Base-by-base conservation (phyloP, 2,329 filamentous ascomycete species). In the Byssochlamys sp. region DNA sequence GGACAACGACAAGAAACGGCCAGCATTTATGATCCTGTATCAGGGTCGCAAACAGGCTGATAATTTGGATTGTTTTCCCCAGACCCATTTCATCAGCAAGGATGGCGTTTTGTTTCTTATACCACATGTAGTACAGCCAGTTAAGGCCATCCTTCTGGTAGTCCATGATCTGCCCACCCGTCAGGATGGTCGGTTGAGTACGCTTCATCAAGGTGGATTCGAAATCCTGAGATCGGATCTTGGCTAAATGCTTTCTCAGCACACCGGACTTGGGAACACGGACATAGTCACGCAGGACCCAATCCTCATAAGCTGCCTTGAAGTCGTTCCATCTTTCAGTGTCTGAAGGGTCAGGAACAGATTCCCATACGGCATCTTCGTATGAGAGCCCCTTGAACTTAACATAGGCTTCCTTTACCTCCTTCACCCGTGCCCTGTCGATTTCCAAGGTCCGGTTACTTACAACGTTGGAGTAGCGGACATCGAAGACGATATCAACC, bases 61-160 rank as follows among this genome's bases (percentile, higher is more conserved):
- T 88, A 55, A 96, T 85, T 70, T 99, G 94, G 31, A 99, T 90
- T 0, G 94, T 99, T 77, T 99, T 99, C 31, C 94, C 94, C 1
- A 99, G 82, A 48, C 94, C 94, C 94, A 99, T 99, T 69, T 99
- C 94, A 68, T 99, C 94, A 0, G 94, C 94, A 5, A 97, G 81
- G 58, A 97, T 92, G 28, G 91, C 88, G 66, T 94, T 97, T 67
- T 89, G 86, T 63, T 86, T 81, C 54, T 83, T 80, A 66, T 91
- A 88, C 79, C 90, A 97, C 68, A 94, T 94, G 70, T 89, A 91
- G 59, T 96, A 86, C 2, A 99, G 82, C 91, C 94, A 99, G 66
- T 97, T 96, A 55, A 96, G 78, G 24, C 94, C 94, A 59, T 96
- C 89, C 51, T 95, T 76, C 70, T 99, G 94, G 67, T 99, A 97